phyloP scores from a whole-genome alignment of 1,284 basidiomycete genomes.

The Golubevia pallescens region DNA sequence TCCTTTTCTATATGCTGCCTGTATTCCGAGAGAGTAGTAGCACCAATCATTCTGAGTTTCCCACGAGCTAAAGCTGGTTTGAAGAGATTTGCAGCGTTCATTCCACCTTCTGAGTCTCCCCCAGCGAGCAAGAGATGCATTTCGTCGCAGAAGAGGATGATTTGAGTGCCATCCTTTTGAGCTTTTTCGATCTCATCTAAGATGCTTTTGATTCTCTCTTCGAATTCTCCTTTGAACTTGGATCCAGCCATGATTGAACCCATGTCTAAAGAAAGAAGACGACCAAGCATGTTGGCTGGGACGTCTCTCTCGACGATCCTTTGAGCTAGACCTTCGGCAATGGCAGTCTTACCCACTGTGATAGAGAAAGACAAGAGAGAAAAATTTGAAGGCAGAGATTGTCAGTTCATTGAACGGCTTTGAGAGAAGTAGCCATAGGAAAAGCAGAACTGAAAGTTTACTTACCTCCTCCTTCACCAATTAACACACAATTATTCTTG shows the following conservation, averaged over 20 bases:
- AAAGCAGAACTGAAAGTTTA: too few relatives aligned
- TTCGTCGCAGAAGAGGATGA: slow-evolving; percentile 62
- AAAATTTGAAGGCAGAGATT: background rate
- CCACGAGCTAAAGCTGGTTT: slow-evolving; percentile 63
- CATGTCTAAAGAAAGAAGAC: slow-evolving; percentile 55
- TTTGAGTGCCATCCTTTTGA: slow-evolving; percentile 46
- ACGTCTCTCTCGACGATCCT: slow-evolving; percentile 61
- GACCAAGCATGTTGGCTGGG: slow-evolving; percentile 53
- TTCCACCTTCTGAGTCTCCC: slow-evolving; percentile 45
- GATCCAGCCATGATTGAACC: slow-evolving; percentile 62
- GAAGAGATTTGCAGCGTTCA: slow-evolving; percentile 62
- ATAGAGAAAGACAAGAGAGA: too few relatives aligned
- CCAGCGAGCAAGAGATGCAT: slow-evolving; percentile 61
- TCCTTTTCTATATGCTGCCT: slow-evolving; percentile 61
- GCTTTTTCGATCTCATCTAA: slow-evolving; percentile 60
- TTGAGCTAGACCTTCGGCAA: slow-evolving; percentile 60
- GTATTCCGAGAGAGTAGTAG: slow-evolving; percentile 61
- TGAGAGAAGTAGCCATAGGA: too few relatives aligned
- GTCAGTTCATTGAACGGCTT: slow-evolving; percentile 1
- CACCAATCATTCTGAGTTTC: slow-evolving; percentile 58
- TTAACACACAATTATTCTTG: slow-evolving; percentile 61
- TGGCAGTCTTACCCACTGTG: slow-evolving; percentile 62
- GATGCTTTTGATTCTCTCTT: slow-evolving; percentile 60
- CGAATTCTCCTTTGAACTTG: slow-evolving; percentile 60
- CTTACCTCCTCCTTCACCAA: slow-evolving; percentile 25